Evolutionary conservation across 768 basidiomycete genomes (phyloP).

Genomic region (Piloderma croceum): DNA sequence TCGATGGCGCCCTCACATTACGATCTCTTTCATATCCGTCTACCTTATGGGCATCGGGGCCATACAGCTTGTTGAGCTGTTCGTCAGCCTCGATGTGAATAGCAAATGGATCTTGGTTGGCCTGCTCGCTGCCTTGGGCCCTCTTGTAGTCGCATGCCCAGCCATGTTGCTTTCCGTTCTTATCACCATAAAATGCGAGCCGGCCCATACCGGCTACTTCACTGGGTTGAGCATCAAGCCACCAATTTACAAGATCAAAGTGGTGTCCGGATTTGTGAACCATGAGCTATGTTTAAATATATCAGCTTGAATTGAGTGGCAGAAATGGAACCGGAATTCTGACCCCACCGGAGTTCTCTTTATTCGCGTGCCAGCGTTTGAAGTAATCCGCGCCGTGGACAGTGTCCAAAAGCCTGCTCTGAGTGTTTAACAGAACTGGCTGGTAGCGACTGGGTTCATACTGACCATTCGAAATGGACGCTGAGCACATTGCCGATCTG

Average conservation of each 20-base stretch:
- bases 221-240: slow-evolving; percentile 42
- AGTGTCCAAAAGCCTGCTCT: too few relatives aligned
- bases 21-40: slow-evolving; percentile 48
- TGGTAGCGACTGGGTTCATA: too few relatives aligned
- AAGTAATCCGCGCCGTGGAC: slow-evolving; percentile 52
- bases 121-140: slow-evolving; percentile 36
- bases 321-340: too few relatives aligned
- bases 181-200: slow-evolving; percentile 42
- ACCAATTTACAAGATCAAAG: slow-evolving; percentile 53
- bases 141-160: slow-evolving; percentile 44
- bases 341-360: slow-evolving; percentile 37
- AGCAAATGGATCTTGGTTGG: slow-evolving; percentile 44
- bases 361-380: slow-evolving; percentile 45
- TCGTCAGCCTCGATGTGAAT: slow-evolving; percentile 41
- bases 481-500: slow-evolving; percentile 46
- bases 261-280: slow-evolving; percentile 43
- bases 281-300: too few relatives aligned
- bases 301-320: too few relatives aligned
- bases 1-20: slow-evolving; percentile 28
- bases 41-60: slow-evolving; percentile 40
- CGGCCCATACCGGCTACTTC: slow-evolving; percentile 43
- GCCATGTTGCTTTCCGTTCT: slow-evolving; percentile 39
- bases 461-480: slow-evolving; percentile 50
- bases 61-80: slow-evolving; percentile 39
- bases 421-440: too few relatives aligned